These are phyloP conservation scores for Linnemannia zychae DNA, from an alignment of 192 early-diverging fungal species.

Conservation along the genomic window DNA sequence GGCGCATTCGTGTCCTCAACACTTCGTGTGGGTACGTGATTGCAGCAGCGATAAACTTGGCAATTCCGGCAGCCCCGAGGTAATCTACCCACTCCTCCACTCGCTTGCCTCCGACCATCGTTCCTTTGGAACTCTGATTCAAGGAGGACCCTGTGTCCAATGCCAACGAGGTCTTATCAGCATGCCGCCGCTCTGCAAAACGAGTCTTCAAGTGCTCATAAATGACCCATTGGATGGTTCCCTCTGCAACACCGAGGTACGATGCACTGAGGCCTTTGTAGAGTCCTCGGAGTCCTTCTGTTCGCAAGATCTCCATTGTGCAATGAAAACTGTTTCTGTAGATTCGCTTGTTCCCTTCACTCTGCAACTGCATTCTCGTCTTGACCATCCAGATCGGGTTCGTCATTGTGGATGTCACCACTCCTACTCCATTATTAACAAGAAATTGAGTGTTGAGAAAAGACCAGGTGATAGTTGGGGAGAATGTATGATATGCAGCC, in stretches of 20 bases:
- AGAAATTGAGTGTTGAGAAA: too few relatives aligned
- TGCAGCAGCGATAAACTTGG: conserved; percentile 90
- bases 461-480: background rate
- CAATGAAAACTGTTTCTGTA: conserved; percentile 90
- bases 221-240: conserved; percentile 94
- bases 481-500: background rate
- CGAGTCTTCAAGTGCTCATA: conserved; percentile 92
- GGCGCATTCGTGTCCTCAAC: conserved; percentile 88
- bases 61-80: conserved; percentile 82
- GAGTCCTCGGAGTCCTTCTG: conserved; percentile 87
- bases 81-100: conserved; percentile 82
- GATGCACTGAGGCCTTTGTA: conserved; percentile 95
- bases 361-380: conserved; percentile 93
- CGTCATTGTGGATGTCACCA: conserved; percentile 83
- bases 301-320: conserved; percentile 70
- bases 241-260: conserved; percentile 89
- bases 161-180: conserved; percentile 5
- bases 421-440: conserved; percentile 17
- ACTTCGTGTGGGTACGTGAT: conserved; percentile 98
- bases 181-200: conserved; percentile 37
- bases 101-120: conserved; percentile 55
- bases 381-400: conserved; percentile 99
- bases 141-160: background rate
- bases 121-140: background rate
- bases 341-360: conserved; percentile 37